Evolutionary conservation across 768 basidiomycete genomes (phyloP).

Genomic region (Fomitopsis pulvina): DNA sequence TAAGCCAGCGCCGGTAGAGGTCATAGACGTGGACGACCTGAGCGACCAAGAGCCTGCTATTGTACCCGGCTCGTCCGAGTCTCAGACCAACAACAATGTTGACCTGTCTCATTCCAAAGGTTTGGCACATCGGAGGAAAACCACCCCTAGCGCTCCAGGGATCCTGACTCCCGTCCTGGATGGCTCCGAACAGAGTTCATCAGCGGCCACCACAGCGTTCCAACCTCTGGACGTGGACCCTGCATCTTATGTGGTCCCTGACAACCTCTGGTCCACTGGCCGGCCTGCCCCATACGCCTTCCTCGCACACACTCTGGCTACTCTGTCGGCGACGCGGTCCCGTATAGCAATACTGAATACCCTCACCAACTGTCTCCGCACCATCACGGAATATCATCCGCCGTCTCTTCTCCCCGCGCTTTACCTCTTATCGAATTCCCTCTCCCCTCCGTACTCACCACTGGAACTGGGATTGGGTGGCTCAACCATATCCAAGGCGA

Average conservation of each 20-base stretch:
- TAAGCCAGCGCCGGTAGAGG: constrained; percentile 8
- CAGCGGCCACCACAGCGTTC: constrained; percentile 14
- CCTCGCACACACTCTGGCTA: constrained; percentile 55
- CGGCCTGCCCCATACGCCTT: constrained; percentile 60
- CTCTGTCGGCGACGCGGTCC: constrained; percentile 62
- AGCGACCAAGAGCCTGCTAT: neutral
- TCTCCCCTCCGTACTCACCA: constrained; percentile 67
- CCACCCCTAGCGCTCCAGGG: neutral
- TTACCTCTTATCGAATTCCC: constrained; percentile 77
- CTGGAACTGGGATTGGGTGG: constrained; percentile 66
- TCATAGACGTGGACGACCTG: constrained; percentile 29
- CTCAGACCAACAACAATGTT: neutral
- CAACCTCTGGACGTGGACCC: constrained; percentile 43
- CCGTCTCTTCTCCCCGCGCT: constrained; percentile 66
- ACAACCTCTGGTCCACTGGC: constrained; percentile 36
- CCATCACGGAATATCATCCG: constrained; percentile 59
- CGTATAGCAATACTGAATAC: constrained; percentile 63
- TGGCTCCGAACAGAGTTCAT: neutral
- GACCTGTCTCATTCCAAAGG: neutral
- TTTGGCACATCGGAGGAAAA: neutral
- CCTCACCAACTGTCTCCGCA: constrained; percentile 69
- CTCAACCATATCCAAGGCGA: constrained; percentile 59
- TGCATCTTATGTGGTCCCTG: constrained; percentile 33
- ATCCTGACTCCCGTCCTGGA: neutral
- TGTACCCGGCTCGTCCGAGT: neutral